Conservation (phyloP, 2,329 filamentous ascomycete genomes). For the Dactylonectria macrodidyma region DNA sequence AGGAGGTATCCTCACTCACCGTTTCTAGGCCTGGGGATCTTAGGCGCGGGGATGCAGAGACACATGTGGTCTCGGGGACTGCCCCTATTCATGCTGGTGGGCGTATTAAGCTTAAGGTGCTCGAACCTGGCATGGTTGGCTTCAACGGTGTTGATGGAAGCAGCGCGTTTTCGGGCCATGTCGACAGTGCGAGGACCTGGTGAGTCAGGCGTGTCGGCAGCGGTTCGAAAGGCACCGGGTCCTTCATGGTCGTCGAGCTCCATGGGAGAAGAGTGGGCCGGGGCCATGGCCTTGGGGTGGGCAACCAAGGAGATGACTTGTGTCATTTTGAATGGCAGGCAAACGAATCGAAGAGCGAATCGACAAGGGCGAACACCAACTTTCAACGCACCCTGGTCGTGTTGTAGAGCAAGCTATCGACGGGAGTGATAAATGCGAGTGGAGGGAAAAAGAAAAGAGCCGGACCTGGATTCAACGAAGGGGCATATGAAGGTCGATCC, state of each 20-base stretch:
- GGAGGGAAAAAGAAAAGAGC: conserved; percentile 15
- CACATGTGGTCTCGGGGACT: conserved; percentile 64
- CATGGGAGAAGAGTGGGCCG: conserved; percentile 43
- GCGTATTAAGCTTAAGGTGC: conserved; percentile 48
- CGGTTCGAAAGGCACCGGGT: conserved; percentile 37
- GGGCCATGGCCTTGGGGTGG: conserved; percentile 45
- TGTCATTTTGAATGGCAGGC: conserved; percentile 45
- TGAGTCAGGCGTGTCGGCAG: conserved; percentile 44
- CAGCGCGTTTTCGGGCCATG: conserved; percentile 60
- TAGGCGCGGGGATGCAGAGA: conserved; percentile 70
- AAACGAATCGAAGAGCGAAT: conserved; percentile 37
- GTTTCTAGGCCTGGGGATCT: conserved; percentile 72
- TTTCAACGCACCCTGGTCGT: conserved; percentile 27
- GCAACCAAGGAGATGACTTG: conserved; percentile 48
- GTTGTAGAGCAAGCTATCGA: conserved; percentile 23
- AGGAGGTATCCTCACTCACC: conserved; percentile 59
- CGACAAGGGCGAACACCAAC: conserved; percentile 24
- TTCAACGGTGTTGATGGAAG: conserved; percentile 62
- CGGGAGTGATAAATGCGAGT: conserved; percentile 15
- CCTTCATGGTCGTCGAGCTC: conserved; percentile 42
- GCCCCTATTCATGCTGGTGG: conserved; percentile 49
- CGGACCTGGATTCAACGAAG: conserved; percentile 5
- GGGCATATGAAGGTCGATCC: conserved; percentile 9
- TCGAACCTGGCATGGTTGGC: conserved; percentile 56
- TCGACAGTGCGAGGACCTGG: conserved; percentile 44